Evolutionary conservation across 352 stramenopile genomes (phyloP).

Genomic region (Pythium folliculosum): DNA sequence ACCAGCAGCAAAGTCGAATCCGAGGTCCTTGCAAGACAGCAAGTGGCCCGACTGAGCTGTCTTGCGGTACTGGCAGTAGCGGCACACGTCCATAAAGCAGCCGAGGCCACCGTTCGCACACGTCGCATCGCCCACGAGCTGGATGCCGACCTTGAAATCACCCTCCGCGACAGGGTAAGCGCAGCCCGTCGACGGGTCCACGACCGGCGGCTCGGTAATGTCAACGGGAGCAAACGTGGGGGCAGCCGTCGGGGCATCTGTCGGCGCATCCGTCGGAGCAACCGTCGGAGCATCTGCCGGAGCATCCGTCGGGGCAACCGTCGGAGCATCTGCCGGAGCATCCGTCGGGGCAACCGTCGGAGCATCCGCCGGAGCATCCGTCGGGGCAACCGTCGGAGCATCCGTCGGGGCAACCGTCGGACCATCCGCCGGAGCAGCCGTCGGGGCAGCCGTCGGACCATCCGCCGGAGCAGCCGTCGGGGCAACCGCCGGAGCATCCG

Average conservation of each 20-base stretch:
- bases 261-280: background rate
- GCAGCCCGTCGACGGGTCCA: constrained; percentile 1
- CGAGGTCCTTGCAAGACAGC: constrained; percentile 16
- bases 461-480: background rate
- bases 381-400: background rate
- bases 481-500: background rate
- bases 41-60: constrained; percentile 21
- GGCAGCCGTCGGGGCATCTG: background rate
- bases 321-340: too few relatives aligned
- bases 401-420: background rate
- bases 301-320: background rate
- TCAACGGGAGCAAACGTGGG: constrained; percentile 1
- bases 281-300: background rate
- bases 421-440: background rate
- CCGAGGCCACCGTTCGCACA: constrained; percentile 14
- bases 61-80: constrained; percentile 10
- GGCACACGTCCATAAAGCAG: constrained; percentile 14
- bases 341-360: background rate
- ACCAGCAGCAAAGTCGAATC: constrained; percentile 2
- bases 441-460: background rate
- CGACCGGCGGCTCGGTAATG: background rate
- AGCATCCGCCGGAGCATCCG: background rate
- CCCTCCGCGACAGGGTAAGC: constrained; percentile 34
- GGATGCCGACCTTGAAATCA: constrained; percentile 34
- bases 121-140: constrained; percentile 8